phyloP scores from a whole-genome alignment of 192 early-diverging fungal genomes.

The Phycomyces nitens region DNA sequence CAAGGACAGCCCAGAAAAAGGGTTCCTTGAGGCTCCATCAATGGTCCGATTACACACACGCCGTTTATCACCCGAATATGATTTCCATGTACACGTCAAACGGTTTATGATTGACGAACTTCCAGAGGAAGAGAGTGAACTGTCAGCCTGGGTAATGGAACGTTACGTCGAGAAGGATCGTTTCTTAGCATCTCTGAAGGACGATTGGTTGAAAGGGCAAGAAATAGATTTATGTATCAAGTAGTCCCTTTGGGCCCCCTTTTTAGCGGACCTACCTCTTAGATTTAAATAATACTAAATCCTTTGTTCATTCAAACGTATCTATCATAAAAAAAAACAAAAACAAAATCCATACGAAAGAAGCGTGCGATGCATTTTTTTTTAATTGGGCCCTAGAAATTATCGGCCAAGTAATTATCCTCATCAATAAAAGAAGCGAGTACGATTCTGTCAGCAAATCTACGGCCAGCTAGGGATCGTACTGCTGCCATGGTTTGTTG shows the following conservation, averaged over 20 bases:
- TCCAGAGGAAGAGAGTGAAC: slow-evolving; percentile 65
- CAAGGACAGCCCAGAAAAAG: slow-evolving; percentile 17
- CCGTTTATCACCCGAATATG: slow-evolving; percentile 47
- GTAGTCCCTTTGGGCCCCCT: too few species aligned
- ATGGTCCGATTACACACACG: slow-evolving; percentile 47
- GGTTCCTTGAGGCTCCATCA: slow-evolving; percentile 46
- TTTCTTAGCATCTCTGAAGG: slow-evolving; percentile 62
- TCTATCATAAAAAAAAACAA: too few species aligned
- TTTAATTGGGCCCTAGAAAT: slow-evolving; percentile 45
- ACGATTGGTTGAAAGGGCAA: slow-evolving; percentile 31
- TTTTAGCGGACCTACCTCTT: too few species aligned
- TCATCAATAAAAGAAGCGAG: slow-evolving; percentile 81
- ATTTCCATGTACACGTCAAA: slow-evolving; percentile 82
- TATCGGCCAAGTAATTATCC: slow-evolving; percentile 61
- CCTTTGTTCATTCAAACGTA: too few species aligned
- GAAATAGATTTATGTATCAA: too few species aligned
- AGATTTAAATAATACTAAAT: too few species aligned
- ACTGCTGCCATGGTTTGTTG: slow-evolving; percentile 68
- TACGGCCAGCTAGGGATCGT: slow-evolving; percentile 83
- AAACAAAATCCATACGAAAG: neutral
- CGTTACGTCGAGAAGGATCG: slow-evolving; percentile 85
- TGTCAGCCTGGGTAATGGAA: slow-evolving; percentile 71
- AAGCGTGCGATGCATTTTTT: neutral
- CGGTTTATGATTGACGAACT: slow-evolving; percentile 63
- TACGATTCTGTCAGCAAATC: slow-evolving; percentile 92